Percentiles rank a stretch among this genome's conserved stretches.
Evolutionary conservation across 2,329 filamentous ascomycete genomes (phyloP).

Genomic region (Bretziella fagacearum): DNA sequence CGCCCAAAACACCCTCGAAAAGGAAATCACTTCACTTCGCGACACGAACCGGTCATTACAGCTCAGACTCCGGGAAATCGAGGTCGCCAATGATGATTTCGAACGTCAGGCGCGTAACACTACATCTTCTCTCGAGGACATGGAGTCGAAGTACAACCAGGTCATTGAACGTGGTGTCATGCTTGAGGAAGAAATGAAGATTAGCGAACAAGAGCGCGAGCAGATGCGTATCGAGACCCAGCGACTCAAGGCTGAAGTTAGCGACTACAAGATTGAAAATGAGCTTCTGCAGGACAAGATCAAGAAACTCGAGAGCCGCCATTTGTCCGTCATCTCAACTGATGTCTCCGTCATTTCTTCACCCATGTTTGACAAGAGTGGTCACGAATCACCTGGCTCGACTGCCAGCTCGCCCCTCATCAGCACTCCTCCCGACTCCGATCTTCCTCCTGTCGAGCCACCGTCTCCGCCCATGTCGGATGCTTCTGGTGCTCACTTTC

Average conservation of each 20-base stretch:
- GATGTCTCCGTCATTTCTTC: slow-evolving; percentile 49
- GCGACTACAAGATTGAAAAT: slow-evolving; percentile 83
- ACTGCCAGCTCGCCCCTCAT: slow-evolving; percentile 83
- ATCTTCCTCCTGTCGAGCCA: slow-evolving; percentile 55
- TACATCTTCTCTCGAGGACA: slow-evolving; percentile 84
- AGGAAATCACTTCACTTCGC: slow-evolving; percentile 84
- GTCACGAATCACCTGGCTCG: slow-evolving; percentile 54
- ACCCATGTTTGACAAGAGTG: slow-evolving; percentile 54
- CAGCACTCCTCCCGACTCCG: slow-evolving; percentile 59
- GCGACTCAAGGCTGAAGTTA: slow-evolving; percentile 73
- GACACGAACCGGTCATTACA: slow-evolving; percentile 70
- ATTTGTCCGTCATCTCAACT: slow-evolving; percentile 42
- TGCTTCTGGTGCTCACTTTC: slow-evolving; percentile 41
- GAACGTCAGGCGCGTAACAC: slow-evolving; percentile 93
- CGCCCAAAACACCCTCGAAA: slow-evolving; percentile 75
- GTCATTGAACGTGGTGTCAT: slow-evolving; percentile 83
- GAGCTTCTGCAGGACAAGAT: slow-evolving; percentile 92
- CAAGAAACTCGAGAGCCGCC: slow-evolving; percentile 47
- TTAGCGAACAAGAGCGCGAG: slow-evolving; percentile 84
- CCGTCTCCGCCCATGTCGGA: slow-evolving; percentile 92
- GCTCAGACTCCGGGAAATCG: slow-evolving; percentile 76
- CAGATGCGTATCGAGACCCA: slow-evolving; percentile 77
- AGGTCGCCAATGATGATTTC: slow-evolving; percentile 96
- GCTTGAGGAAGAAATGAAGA: slow-evolving; percentile 87
- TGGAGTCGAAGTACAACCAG: slow-evolving; percentile 94